Base-by-base conservation (phyloP, 352 stramenopile species). In the Phytophthora rubi region DNA sequence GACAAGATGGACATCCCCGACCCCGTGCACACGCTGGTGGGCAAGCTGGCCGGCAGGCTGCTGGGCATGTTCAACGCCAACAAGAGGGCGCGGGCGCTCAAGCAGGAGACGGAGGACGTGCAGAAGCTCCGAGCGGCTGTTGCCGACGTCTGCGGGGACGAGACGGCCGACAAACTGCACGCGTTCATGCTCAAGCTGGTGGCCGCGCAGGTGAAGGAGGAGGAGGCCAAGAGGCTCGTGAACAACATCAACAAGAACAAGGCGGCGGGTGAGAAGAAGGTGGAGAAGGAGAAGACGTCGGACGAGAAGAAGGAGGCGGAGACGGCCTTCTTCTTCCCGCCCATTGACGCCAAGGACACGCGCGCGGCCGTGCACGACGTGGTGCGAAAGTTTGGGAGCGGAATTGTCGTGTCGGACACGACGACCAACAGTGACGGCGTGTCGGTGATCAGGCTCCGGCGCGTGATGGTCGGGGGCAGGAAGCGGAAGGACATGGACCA, bases 401-500 rank as follows among this genome's bases (percentile, higher is more conserved):
- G 79, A 7, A 73, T 88, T 12, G 76, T 96, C 0, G 81, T 98
- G 12, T 97, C 94, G 18, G 85, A 97, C 71, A 97, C 91, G 15
- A 87, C 92, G 32, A 79, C 82, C 7, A 92, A 97, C 52, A 89
- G 76, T 13, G 62, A 79, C 15, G 81, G 80, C 1, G 73, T 87
- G 48, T 76, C 81, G 59, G 68, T 94, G 23, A 78, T 95, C 65
- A 79, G 94, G 85, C 76, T 96, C 73, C 76, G 87, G 74, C 79
- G 92, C 71, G 85, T 96, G 85, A 79, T 86, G 70, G 81, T 96
- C 2, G 76, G 82, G 48, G 86, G 84, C 16, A 94, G 94, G 68
- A 97, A 98, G 76, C 81, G 86, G 5, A 93, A 93, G 62, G 86
- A 94, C 70, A 82, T 89, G 65, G 86, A 92, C 51, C 76, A 91